Evolutionary conservation across 1,284 basidiomycete species (phyloP), one percentile per base, ranked within the genome.

Genomic region (Tilletia horrida): DNA sequence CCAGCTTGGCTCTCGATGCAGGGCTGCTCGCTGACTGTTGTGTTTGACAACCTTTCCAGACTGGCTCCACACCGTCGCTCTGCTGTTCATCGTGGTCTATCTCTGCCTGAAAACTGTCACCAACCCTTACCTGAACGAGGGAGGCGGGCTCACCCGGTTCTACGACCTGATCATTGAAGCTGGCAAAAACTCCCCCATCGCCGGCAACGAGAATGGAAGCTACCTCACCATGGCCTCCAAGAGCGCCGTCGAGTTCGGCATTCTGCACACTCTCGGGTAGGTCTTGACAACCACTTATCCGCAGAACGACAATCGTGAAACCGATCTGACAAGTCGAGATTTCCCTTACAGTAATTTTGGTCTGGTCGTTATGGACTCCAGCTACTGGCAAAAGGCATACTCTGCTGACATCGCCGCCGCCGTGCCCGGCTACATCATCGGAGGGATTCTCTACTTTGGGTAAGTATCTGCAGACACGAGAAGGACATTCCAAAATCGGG

Each of bases 331-430:
- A n/a, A n/a, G n/a, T n/a, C n/a, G n/a, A n/a, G n/a, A 18, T 48
- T 48, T 48, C 45, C 45, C 6, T 7, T 48, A 7, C 25, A 59
- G 55, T 11, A 79, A 79, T 44, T 75, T 77, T 64, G 78, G 76
- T 1, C 70, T 79, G 1, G 78, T 79, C 7, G 68, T 75, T 4
- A 72, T 78, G 71, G 78, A 80, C 52, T 64, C 61, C 0, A 66
- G 55, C 1, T 78, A 77, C 63, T 77, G 78, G 78, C 78, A 80
- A 42, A 78, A 80, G 62, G 76, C 71, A 1, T 79, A 77, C 65
- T 69, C 68, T 1, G 76, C 75, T 1, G 70, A 77, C 23, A 70
- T 74, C 0, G 76, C 75, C 4, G 77, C 77, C 2, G 78, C 76
- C 2, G 73, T 76, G 8, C 74, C 74, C 1, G 78, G 76, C 1